Base-by-base conservation (phyloP, 768 basidiomycete species). In the Tricholoma bakamatsutake region DNA sequence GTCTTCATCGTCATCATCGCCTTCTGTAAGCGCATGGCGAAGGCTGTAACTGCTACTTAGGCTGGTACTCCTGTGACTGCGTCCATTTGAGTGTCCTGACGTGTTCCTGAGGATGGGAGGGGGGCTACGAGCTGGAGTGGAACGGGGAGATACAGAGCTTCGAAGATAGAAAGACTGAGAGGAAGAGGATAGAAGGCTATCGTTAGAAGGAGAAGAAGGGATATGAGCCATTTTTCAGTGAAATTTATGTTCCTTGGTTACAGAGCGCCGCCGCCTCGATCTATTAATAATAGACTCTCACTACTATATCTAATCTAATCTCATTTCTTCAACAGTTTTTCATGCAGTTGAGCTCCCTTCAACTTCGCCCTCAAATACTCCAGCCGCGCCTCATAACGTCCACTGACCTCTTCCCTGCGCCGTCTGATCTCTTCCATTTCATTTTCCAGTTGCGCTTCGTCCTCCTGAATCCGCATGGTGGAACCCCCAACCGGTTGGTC, bases 291-390 rank as follows among this genome's bases (percentile, higher is more conserved):
- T 69, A 70, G 68, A 58, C 17, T 27, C 45, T n/a, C 53, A 31
- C 13, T 37, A n/a, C n/a, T n/a, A n/a, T n/a, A 61, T 63, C 60
- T 66, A 64, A 66, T 63, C 63, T 63, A 63, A 55, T 56, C 63
- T 67, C 61, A 84, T 66, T 79, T 85, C 66, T 80, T 82, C 74
- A 87, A 61, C 61, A 93, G 70, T 67, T 90, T 89, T 73, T 93
- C 91, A 59, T 87, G 88, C 64, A 93, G 67, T 71, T 91, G 87
- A 1, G 89, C 90, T 17, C 87, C 86, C 71, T 90, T 91, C 65
- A 93, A 66, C 70, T 88, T 87, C 35, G 90, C 90, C 34, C 87
- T 81, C 61, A 93, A 72, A 66, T 88, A 93, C 59, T 90, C 89
- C 64, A 93, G 67, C 47, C 90, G 83, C 33, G 80, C 80, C 54